Evolutionary conservation across 257 asterid genomes (phyloP), one percentile per base, ranked within the genome.

Genomic region (Salvia splendens): DNA sequence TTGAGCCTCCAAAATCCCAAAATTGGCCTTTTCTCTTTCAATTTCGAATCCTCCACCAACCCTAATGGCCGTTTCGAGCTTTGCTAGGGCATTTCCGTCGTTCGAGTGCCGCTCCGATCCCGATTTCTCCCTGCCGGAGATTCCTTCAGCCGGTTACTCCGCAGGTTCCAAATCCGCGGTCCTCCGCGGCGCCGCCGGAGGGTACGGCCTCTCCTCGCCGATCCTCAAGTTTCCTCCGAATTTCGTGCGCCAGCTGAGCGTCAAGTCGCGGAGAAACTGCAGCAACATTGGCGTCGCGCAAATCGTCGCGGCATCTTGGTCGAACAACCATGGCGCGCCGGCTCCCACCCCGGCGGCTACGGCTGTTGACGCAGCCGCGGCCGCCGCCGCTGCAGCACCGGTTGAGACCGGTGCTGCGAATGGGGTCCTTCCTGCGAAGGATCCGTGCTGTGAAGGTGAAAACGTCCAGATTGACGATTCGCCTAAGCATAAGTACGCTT

Each of bases 271-370:
- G 65, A 72, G 97, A 74, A 94, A 94, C 80, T 94, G 99, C 69
- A 84, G 97, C 86, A 94, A 90, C 77, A 94, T 94, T 60, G 97
- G 99, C 42, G 95, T 94, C 11, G 99, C 99, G 6, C 99, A 94
- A 78, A 80, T 94, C 36, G 99, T 87, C 24, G 97, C 97, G 75
- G 99, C 99, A 69, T 86, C 96, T n/a, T n/a, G n/a, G n/a, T n/a
- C n/a, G n/a, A n/a, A n/a, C n/a, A n/a, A n/a, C n/a, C n/a, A n/a
- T n/a, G n/a, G n/a, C n/a, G n/a, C n/a, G n/a, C n/a, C n/a, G n/a
- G n/a, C n/a, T n/a, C n/a, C n/a, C n/a, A n/a, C n/a, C n/a, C n/a
- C n/a, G n/a, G n/a, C n/a, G n/a, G n/a, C n/a, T n/a, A n/a, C n/a
- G n/a, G n/a, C n/a, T n/a, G n/a, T n/a, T n/a, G n/a, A n/a, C n/a